These are phyloP conservation scores for Tylopilus orsonianus DNA, from an alignment of 1,284 basidiomycete species.

Conservation along the genomic window DNA sequence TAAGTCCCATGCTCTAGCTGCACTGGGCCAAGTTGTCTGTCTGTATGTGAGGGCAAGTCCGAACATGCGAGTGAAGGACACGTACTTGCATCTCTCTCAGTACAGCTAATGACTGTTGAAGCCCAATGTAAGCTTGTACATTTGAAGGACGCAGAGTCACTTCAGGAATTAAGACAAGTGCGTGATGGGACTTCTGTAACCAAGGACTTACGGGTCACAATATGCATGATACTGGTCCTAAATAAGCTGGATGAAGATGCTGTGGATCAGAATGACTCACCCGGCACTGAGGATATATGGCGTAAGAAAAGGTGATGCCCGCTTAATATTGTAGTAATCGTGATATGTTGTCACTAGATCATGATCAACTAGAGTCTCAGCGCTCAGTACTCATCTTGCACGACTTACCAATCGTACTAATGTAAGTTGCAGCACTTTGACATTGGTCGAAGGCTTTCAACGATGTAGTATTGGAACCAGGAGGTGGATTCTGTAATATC, in stretches of 20 bases:
- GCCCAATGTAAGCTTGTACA: constrained; percentile 63
- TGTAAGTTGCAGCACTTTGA: constrained; percentile 72
- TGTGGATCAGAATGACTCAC: constrained; percentile 41
- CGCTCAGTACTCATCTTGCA: neutral
- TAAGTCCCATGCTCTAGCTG: constrained; percentile 62
- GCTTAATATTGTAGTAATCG: constrained; percentile 61
- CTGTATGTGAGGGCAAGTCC: constrained; percentile 15
- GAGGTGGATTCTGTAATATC: constrained; percentile 41
- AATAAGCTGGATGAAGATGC: constrained; percentile 6
- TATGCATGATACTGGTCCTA: constrained; percentile 72
- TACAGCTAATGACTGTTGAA: constrained; percentile 66
- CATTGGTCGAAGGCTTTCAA: constrained; percentile 76
- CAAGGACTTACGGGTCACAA: constrained; percentile 60
- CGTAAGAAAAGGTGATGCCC: constrained; percentile 68
- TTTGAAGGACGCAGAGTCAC: constrained; percentile 70
- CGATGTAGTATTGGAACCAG: constrained; percentile 33
- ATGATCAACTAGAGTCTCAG: constrained; percentile 11
- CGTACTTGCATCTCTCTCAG: constrained; percentile 71
- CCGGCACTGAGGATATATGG: constrained; percentile 76
- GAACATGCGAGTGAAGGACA: neutral
- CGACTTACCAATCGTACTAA: constrained; percentile 63
- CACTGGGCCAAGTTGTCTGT: constrained; percentile 63
- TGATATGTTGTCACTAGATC: constrained; percentile 56
- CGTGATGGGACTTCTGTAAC: neutral
- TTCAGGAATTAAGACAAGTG: constrained; percentile 31